Conservation (phyloP, 805 yeast species). For the Candida boidinii region DNA sequence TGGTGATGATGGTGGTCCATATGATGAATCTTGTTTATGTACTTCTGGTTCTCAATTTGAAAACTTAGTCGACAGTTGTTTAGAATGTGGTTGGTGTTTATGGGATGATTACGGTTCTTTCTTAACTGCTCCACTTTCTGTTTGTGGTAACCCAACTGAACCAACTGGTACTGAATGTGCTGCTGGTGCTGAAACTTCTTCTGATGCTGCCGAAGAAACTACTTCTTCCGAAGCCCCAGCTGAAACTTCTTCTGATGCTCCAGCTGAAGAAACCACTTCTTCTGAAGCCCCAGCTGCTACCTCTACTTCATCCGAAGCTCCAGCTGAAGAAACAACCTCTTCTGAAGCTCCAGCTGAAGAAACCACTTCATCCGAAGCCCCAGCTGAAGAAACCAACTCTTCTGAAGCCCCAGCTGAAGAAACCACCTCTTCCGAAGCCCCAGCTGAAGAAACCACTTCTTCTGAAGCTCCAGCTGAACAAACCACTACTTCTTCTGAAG, state of each 20-base stretch:
- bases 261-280: conserved; percentile 16
- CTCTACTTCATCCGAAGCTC: conserved; percentile 4
- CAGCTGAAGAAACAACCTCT: conserved; percentile 7
- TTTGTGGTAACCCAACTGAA: conserved; percentile 23
- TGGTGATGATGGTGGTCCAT: conserved; percentile 19
- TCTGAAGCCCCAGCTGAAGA: conserved; percentile 2
- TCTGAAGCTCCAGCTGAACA: no score
- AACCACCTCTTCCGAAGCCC: conserved; percentile 3
- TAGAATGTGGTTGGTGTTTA: conserved; percentile 33
- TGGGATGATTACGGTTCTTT: conserved; percentile 28
- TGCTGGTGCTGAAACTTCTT: conserved; percentile 7
- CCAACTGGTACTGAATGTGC: conserved; percentile 28
- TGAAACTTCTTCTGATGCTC: conserved; percentile 15
- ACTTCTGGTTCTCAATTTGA: conserved; percentile 17
- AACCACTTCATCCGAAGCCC: conserved; percentile 3
- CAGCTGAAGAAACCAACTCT: conserved; percentile 7
- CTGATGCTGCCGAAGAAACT: conserved; percentile 7
- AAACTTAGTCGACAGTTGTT: conserved; percentile 21
- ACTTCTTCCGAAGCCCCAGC: conserved; percentile 7
- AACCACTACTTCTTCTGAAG: not conserved
- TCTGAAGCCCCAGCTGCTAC: conserved; percentile 9
- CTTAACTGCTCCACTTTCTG: conserved; percentile 23
- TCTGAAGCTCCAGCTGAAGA: conserved; percentile 5
- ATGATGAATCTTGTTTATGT: conserved; percentile 26
- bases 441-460: not conserved